Base-by-base conservation (phyloP, 2,329 filamentous ascomycete species). In the Diaporthe helianthi region DNA sequence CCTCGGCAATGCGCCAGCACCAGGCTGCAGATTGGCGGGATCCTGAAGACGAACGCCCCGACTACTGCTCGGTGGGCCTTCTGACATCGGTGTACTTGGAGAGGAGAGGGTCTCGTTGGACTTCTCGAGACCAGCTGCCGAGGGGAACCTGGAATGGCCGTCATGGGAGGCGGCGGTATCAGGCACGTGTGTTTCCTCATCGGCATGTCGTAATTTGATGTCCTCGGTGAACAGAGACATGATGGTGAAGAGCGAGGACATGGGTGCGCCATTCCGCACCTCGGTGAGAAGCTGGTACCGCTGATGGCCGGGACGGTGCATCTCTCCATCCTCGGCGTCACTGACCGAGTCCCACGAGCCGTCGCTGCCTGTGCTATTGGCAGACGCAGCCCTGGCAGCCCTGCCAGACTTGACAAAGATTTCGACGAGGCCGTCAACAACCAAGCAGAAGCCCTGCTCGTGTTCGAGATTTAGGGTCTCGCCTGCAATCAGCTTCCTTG, bases 161-260 rank as follows among this genome's bases (percentile, higher is more conserved):
- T 73, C 71, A 7, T 77, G 79, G 73, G 73, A 76, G 36, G 73
- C 70, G 4, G 74, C 71, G 12, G 78, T 73, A 2, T 73, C 73
- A 0, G 76, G 73, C 13, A 77, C 76, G 2, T 79, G 72, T 46
- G 71, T 69, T n/a, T 90, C 87, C 5, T 92, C 90, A n/a, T 91
- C 89, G 0, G 90, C 87, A 72, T 90, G 85, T 26, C 90, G 88
- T 41, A 99, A 83, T 73, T 92, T 92, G 65, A 99, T 90, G 76
- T 98, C 94, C 78, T 99, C 96, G 3, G 96, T 99, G 77, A 99
- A 99, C 0, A 99, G 84, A 2, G 95, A 97, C 80, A 99, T 89
- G 73, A 99, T 97, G 0, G 96, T 98, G 79, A 99, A 99, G 2
- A 99, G 82, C 0, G 96, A 99, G 6, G 96, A 99, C 95, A 99